Evolutionary conservation across 2,329 filamentous ascomycete genomes (phyloP), one percentile per base, ranked within the genome.

Genomic region (Ophiosphaerella herpotricha): DNA sequence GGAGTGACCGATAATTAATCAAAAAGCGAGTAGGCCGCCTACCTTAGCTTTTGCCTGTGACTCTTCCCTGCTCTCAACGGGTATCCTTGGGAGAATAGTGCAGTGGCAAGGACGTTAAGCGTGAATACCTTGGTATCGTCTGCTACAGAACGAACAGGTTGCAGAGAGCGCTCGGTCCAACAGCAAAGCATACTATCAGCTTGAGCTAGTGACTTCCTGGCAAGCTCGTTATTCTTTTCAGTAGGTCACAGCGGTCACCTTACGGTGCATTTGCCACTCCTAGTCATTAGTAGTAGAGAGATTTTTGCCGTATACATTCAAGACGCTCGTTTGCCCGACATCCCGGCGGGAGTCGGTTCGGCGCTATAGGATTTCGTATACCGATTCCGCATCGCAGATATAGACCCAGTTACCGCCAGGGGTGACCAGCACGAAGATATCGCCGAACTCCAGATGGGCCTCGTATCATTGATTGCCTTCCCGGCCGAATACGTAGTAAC

Each of bases 201-300:
- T 36, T 66, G 61, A 12, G 13, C 4, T 3, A 67, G 21, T 1
- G 55, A 46, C 8, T 35, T 21, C 63, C 63, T 68, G 1, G 64
- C 63, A 3, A 69, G 37, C 36, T 59, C 56, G 32, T 67, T 67
- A 40, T 59, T 64, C 32, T 52, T 54, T 39, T 69, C 66, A 4
- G 50, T 64, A 68, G 5, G 59, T 55, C 14, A 48, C 35, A 2
- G 43, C 52, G 1, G 62, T 63, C 14, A 61, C 43, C 43, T 64
- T 66, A 7, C 63, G 58, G 31, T 67, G 63, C 12, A 43, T 48
- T 37, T 60, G 48, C 64, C 66, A 69, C 12, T 63, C 63, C 8
- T 54, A 9, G 6, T 49, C 63, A 26, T 65, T 59, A 4, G 58
- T 55, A 5, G 57, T 61, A 4, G 52, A 54, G 1, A 64, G 12